Conservation (phyloP, 106 monocot species). For the Alisma plantagoaquatica region DNA sequence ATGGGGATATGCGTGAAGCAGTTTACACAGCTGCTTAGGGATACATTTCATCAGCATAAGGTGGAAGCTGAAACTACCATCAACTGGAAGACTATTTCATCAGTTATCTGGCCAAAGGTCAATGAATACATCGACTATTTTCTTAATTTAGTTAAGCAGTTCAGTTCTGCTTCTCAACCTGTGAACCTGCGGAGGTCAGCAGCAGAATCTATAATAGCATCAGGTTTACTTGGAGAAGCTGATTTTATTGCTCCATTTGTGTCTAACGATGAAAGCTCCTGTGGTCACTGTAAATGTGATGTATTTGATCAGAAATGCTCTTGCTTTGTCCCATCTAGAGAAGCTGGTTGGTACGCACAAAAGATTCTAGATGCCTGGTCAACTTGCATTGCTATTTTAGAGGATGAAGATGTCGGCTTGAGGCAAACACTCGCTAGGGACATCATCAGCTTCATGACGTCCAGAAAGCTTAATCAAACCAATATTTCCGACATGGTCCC, state of each 20-base stretch:
- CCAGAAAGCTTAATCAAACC: conserved; percentile 10
- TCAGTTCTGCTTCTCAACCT: conserved; percentile 63
- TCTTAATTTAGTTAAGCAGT: conserved; percentile 41
- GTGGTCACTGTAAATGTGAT: neutral
- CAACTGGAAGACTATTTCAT: neutral
- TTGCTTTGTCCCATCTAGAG: conserved; percentile 6
- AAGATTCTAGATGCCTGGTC: conserved; percentile 77
- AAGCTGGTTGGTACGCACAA: conserved; percentile 29
- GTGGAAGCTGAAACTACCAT: conserved; percentile 2
- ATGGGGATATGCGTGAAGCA: conserved; percentile 75
- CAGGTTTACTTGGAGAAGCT: conserved; percentile 56
- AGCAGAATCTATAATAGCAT: conserved; percentile 70
- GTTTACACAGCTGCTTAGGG: conserved; percentile 27
- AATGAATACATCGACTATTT: conserved; percentile 37
- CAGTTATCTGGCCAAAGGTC: conserved; percentile 13
- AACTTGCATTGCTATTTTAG: conserved; percentile 62
- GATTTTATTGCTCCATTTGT: conserved; percentile 26
- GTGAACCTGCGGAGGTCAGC: conserved; percentile 79
- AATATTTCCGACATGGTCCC: conserved; percentile 18
- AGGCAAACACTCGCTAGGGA: conserved; percentile 62
- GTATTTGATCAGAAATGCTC: conserved; percentile 8
- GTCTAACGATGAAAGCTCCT: conserved; percentile 18
- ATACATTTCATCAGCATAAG: no score
- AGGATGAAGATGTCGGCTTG: conserved; percentile 69
- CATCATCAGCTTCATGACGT: conserved; percentile 41